These are phyloP conservation scores for Zymoseptoria crescenta DNA, from an alignment of 2,329 filamentous ascomycete genomes.

Conservation along the genomic window DNA sequence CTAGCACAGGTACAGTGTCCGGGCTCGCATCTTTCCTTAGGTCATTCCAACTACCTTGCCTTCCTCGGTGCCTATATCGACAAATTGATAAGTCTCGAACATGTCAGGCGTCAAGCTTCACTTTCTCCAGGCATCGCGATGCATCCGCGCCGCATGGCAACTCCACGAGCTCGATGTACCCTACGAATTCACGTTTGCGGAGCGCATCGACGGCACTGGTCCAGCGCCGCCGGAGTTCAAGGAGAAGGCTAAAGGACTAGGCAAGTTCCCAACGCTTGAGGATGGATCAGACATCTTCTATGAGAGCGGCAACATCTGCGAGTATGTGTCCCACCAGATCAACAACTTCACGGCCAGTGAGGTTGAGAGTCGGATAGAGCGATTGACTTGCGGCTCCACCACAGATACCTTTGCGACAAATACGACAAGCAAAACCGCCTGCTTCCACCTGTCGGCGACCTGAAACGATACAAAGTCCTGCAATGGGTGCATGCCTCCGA, in stretches of 20 bases:
- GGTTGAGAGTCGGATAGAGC: not conserved
- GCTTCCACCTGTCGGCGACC: conserved; percentile 30
- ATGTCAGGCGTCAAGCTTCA: conserved; percentile 35
- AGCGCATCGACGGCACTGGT: conserved; percentile 29
- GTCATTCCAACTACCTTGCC: not conserved
- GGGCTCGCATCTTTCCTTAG: not conserved
- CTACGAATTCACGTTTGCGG: conserved; percentile 36
- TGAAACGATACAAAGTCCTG: conserved; percentile 31
- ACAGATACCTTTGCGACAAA: conserved; percentile 41
- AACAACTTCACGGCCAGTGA: not conserved
- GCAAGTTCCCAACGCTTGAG: conserved; percentile 39
- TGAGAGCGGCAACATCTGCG: conserved; percentile 42
- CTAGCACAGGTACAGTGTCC: not conserved
- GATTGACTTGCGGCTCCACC: not conserved
- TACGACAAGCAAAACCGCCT: conserved; percentile 36
- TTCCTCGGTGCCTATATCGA: not conserved
- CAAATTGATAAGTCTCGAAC: not conserved
- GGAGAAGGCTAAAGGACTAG: conserved; percentile 35
- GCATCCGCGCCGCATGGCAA: conserved; percentile 40
- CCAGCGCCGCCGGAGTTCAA: conserved; percentile 39
- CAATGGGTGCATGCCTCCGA: conserved; percentile 43
- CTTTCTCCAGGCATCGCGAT: conserved; percentile 42
- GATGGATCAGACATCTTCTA: conserved; percentile 36
- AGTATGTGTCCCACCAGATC: conserved; percentile 28
- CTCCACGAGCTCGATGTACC: conserved; percentile 38